phyloP scores from a whole-genome alignment of 1,284 basidiomycete species.

The Microbotryomycetes sp. region DNA sequence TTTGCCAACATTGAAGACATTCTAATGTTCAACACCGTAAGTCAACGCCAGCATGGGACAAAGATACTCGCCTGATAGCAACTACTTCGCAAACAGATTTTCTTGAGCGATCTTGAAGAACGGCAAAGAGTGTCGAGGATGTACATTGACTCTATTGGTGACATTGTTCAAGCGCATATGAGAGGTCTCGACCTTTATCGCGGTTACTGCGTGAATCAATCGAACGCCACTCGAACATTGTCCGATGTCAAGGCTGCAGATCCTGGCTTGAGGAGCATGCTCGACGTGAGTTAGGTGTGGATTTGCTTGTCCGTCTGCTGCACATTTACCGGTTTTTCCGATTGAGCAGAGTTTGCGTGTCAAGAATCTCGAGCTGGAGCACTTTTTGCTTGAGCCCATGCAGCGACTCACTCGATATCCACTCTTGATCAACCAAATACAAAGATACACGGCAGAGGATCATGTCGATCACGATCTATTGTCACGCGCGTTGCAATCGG shows the following conservation, averaged over 20 bases:
- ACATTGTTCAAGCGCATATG: slow-evolving; percentile 70
- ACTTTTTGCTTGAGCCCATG: slow-evolving; percentile 88
- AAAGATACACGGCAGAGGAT: slow-evolving; percentile 65
- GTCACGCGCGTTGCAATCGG: slow-evolving; percentile 53
- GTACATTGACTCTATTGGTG: slow-evolving; percentile 81
- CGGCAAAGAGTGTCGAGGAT: slow-evolving; percentile 83
- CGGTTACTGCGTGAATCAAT: slow-evolving; percentile 88
- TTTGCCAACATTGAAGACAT: slow-evolving; percentile 93
- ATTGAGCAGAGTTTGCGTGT: slow-evolving; percentile 56
- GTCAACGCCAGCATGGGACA: slow-evolving; percentile 27
- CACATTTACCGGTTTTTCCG: slow-evolving; percentile 8
- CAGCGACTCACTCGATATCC: slow-evolving; percentile 92
- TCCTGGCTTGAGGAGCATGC: slow-evolving; percentile 56
- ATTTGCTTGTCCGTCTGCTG: not conserved
- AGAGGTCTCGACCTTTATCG: slow-evolving; percentile 55
- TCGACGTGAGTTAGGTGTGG: slow-evolving; percentile 52
- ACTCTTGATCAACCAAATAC: slow-evolving; percentile 74
- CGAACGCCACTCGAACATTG: slow-evolving; percentile 67
- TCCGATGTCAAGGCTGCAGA: slow-evolving; percentile 65
- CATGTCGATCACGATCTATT: slow-evolving; percentile 54
- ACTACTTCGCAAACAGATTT: slow-evolving; percentile 49
- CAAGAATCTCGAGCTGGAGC: slow-evolving; percentile 75
- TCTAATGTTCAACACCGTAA: slow-evolving; percentile 72
- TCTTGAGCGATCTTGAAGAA: slow-evolving; percentile 78
- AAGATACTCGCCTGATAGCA: slow-evolving; percentile 4